Conservation (phyloP, 1,284 basidiomycete genomes). For the Xerocomus nothofagi region DNA sequence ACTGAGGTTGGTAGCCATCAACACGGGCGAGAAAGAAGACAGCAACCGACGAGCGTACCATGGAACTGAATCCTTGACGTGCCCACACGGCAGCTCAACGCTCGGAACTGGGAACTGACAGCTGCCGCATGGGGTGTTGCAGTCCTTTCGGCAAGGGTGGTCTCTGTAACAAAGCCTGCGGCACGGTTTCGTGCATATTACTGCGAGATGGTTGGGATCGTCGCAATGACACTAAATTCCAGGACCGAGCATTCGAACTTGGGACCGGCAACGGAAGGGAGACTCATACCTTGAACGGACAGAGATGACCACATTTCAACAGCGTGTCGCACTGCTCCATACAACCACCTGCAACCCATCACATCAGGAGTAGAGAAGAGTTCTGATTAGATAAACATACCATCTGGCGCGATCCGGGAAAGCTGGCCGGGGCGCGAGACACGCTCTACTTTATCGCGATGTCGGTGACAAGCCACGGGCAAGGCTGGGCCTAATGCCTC, state of each 20-base stretch:
- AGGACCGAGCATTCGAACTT: background rate
- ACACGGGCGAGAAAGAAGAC: background rate
- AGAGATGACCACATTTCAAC: conserved; percentile 70
- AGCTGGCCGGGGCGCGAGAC: conserved; percentile 57
- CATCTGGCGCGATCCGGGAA: conserved; percentile 55
- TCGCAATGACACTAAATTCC: conserved; percentile 65
- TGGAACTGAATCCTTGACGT: conserved; percentile 44
- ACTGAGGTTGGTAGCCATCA: conserved; percentile 36
- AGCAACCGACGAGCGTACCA: conserved; percentile 47
- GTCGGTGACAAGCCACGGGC: conserved; percentile 56
- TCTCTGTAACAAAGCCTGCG: conserved; percentile 50
- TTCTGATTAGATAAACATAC: conserved; percentile 29
- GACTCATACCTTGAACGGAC: conserved; percentile 56
- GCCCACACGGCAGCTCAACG: conserved; percentile 65
- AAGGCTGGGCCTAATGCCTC: conserved; percentile 53
- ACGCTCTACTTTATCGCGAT: conserved; percentile 44
- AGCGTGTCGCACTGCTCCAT: conserved; percentile 53
- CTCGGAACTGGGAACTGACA: conserved; percentile 51
- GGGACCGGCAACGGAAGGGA: background rate
- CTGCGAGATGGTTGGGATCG: conserved; percentile 51
- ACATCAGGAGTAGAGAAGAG: background rate
- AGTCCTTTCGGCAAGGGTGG: conserved; percentile 62
- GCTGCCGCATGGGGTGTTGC: conserved; percentile 54
- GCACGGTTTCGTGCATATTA: conserved; percentile 55
- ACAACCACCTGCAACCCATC: conserved; percentile 55